A percentile compares a stretch with the other conserved stretches of the same genome.
Evolutionary conservation across 176 grass and related monocot species (phyloP).

Genomic region (Triticum timopheevii): DNA sequence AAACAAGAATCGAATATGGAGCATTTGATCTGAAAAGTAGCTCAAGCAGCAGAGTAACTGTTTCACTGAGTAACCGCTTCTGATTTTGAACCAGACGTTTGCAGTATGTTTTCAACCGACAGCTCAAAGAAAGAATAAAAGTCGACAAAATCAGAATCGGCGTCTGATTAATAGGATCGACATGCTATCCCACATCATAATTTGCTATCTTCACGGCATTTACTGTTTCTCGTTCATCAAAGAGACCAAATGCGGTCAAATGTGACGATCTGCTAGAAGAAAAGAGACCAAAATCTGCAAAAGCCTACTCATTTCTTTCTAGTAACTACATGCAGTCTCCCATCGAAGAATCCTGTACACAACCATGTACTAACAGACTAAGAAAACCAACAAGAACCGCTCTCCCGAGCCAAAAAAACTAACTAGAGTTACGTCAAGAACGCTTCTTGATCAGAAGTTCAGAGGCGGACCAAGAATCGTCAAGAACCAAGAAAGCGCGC

Average conservation of each 20-base stretch:
- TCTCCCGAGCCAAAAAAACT: conserved; percentile 20
- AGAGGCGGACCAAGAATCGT: conserved; percentile 24
- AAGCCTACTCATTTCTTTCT: conserved; percentile 20
- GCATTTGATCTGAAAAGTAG: background rate
- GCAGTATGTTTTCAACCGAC: background rate
- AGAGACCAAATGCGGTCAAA: background rate
- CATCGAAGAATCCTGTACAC: conserved; percentile 25
- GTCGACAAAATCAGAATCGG: background rate
- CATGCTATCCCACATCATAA: background rate
- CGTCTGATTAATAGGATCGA: background rate
- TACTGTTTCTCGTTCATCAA: background rate
- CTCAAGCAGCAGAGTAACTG: background rate
- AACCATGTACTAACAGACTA: conserved; percentile 6
- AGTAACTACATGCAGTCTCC: background rate
- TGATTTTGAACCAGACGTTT: background rate
- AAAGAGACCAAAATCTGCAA: conserved; percentile 4
- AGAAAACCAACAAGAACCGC: conserved; percentile 1
- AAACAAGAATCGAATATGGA: background rate
- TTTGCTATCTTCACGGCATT: background rate
- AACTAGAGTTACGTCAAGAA: background rate
- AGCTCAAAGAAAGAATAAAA: conserved; percentile 10
- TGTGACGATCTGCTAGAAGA: conserved; percentile 17
- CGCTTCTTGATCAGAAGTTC: conserved; percentile 6
- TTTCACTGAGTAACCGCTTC: background rate
- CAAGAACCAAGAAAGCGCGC: conserved; percentile 42